These are phyloP conservation scores for Lichtheimia ramosa DNA, from an alignment of 371 early-diverging fungal genomes.

Conservation along the genomic window DNA sequence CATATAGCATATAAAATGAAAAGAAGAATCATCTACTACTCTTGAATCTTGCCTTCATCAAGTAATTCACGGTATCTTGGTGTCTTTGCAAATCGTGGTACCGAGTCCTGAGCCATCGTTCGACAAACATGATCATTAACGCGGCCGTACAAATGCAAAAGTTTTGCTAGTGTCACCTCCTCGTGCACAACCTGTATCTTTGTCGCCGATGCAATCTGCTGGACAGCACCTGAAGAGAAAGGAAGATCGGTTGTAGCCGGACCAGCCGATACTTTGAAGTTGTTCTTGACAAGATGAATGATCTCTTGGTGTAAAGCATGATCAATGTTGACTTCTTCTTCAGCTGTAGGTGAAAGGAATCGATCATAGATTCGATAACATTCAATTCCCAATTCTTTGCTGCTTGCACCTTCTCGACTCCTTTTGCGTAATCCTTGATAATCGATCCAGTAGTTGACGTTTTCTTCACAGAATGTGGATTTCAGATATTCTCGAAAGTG, in stretches of 20 bases:
- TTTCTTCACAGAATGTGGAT: constrained; percentile 73
- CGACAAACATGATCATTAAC: constrained; percentile 72
- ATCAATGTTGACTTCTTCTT: constrained; percentile 60
- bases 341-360: constrained; percentile 49
- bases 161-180: constrained; percentile 12
- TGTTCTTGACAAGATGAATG: constrained; percentile 29
- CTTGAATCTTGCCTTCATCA: constrained; percentile 2
- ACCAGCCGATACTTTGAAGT: constrained; percentile 18
- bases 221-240: constrained; percentile 14
- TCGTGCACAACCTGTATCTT: constrained; percentile 13
- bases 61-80: constrained; percentile 49
- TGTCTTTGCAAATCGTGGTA: constrained; percentile 74
- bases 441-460: constrained; percentile 69
- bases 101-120: constrained; percentile 75
- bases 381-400: constrained; percentile 43
- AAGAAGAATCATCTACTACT: neutral
- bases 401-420: constrained; percentile 3
- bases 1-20: neutral
- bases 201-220: constrained; percentile 2
- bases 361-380: constrained; percentile 56
- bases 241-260: constrained; percentile 11
- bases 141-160: constrained; percentile 55
- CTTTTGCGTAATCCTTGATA: constrained; percentile 30
- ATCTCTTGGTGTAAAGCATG: constrained; percentile 45
- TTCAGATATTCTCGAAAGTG: constrained; percentile 61